phyloP scores from a whole-genome alignment of 495 filamentous ascomycete genomes.

The Wilcoxina mikolae region DNA sequence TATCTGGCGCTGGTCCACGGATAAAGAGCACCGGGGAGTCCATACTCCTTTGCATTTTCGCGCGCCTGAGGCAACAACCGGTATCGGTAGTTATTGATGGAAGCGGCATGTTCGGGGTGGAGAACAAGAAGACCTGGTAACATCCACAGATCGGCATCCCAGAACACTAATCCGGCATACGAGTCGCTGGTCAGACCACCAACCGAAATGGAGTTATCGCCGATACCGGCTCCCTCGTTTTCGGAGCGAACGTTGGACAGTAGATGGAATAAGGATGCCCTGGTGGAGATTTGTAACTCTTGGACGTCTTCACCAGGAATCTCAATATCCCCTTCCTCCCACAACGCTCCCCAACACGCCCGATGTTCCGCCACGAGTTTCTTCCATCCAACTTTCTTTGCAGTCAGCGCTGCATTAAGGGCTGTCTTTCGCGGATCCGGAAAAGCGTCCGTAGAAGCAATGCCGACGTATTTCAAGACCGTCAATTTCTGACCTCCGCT shows the following conservation, averaged over 20 bases:
- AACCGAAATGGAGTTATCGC: conserved; percentile 41
- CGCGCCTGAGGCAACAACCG: conserved; percentile 37
- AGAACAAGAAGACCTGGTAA: conserved; percentile 39
- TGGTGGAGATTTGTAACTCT: conserved; percentile 48
- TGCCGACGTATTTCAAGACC: conserved; percentile 40
- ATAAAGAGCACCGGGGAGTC: conserved; percentile 37
- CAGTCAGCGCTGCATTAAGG: conserved; percentile 31
- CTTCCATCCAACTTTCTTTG: conserved; percentile 32
- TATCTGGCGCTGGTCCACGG: conserved; percentile 45
- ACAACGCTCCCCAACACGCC: conserved; percentile 35
- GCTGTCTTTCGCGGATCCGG: conserved; percentile 32
- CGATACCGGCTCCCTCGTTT: conserved; percentile 36
- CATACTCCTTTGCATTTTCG: conserved; percentile 36
- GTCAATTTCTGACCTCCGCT: conserved; percentile 31
- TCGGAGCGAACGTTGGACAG: conserved; percentile 42
- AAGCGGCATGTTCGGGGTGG: conserved; percentile 34
- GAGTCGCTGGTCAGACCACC: conserved; percentile 41
- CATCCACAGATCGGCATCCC: conserved; percentile 49
- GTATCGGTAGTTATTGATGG: conserved; percentile 40
- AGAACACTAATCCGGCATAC: conserved; percentile 44
- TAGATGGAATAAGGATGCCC: conserved; percentile 54
- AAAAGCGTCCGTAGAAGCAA: conserved; percentile 41
- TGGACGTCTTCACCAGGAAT: conserved; percentile 39
- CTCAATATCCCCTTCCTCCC: conserved; percentile 45
- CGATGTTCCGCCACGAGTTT: conserved; percentile 32